Evolutionary conservation across 2,329 filamentous ascomycete genomes (phyloP), one percentile per base, ranked within the genome.

Genomic region (Emergomyces orientalis): DNA sequence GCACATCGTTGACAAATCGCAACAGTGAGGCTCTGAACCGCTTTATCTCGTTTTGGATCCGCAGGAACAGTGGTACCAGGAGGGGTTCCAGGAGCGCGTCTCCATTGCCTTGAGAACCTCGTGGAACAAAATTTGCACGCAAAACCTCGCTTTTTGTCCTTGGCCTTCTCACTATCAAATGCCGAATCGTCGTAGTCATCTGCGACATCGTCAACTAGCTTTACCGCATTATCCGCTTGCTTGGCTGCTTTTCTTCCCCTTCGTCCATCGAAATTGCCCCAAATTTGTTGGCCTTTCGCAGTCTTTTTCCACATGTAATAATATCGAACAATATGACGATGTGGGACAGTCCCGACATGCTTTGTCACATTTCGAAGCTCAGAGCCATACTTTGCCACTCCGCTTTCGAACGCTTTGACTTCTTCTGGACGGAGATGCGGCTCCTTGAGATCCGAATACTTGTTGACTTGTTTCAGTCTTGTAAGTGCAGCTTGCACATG

Each of bases 281-380:
- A 97, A 27, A 99, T 86, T 69, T 94, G 86, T 71, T 85, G 87
- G 49, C 94, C 94, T 63, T 88, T 86, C 1, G 88, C 83, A 0
- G 91, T 91, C 76, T 97, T 97, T 78, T 99, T 99, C 94, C 94
- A 99, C 67, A 90, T 90, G 74, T 99, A 99, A 76, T 97, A 99
- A 72, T 89, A 95, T 3, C 94, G 89, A 32, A 96, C 91, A 65
- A 97, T 88, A 63, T 90, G 85, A 59, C 88, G 86, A 65, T 91
- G 86, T 49, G 85, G 86, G 68, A 94, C 85, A 0, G 88, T 90
- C n/a, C 77, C 77, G 70, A 97, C 90, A 73, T 96, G 89, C 68
- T 89, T 87, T 67, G 87, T 91, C 64, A 97, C 88, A 56, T 84
- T 83, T 67, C 90, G 84, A 69, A 96, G 86, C 76, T 99, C 94